Percentiles rank a stretch among this genome's conserved stretches.
Conservation (phyloP, 495 filamentous ascomycete species). For the Penicillium taxi region DNA sequence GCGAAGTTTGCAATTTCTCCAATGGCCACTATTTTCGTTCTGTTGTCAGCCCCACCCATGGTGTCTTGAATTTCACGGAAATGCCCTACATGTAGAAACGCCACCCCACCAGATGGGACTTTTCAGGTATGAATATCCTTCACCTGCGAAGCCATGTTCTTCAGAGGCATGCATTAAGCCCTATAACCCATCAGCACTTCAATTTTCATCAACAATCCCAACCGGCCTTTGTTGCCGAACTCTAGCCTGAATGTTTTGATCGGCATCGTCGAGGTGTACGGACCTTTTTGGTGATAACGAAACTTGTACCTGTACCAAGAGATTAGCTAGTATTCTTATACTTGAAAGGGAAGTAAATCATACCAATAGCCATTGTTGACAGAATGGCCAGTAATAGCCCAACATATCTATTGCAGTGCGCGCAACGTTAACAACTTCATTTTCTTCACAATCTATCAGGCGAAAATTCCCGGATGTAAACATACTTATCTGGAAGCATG, state of each 20-base stretch:
- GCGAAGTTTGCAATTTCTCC: constrained; percentile 96
- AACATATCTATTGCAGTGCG: constrained; percentile 58
- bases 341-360: constrained; percentile 20
- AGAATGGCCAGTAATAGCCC: constrained; percentile 81
- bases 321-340: constrained; percentile 11
- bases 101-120: constrained; percentile 95
- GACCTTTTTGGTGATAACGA: constrained; percentile 91
- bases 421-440: constrained; percentile 32
- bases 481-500: constrained; percentile 86
- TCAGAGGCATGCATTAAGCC: constrained; percentile 85
- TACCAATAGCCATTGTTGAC: constrained; percentile 91
- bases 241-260: constrained; percentile 2
- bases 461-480: neutral
- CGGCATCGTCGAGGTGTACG: constrained; percentile 18
- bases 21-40: constrained; percentile 50
- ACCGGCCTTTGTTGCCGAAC: no score
- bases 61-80: neutral
- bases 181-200: constrained; percentile 36
- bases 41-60: constrained; percentile 8
- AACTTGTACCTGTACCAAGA: constrained; percentile 62
- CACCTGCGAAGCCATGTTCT: constrained; percentile 90
- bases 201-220: no score
- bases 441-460: constrained; percentile 6
- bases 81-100: constrained; percentile 67
- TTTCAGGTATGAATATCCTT: constrained; percentile 87